Percentiles rank a stretch among this genome's conserved stretches.
These are phyloP conservation scores for Fusarium cicatricum DNA, from an alignment of 2,329 filamentous ascomycete genomes.

Conservation along the genomic window DNA sequence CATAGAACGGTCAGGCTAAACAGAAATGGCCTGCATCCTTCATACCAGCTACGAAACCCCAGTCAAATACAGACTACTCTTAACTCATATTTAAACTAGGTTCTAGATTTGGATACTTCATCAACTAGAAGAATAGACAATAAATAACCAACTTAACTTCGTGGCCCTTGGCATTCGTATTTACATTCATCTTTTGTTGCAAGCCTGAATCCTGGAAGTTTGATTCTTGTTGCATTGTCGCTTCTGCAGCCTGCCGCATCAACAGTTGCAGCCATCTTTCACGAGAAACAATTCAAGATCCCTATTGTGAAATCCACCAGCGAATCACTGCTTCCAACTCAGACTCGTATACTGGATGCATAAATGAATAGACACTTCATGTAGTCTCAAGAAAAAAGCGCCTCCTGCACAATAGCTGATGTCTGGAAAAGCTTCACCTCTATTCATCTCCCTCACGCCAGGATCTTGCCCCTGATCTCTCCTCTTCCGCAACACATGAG, in stretches of 20 bases:
- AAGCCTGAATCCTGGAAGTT: too few relatives aligned
- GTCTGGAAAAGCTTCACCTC: neutral
- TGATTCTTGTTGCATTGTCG: too few relatives aligned
- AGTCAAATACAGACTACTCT: too few relatives aligned
- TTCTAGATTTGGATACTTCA: too few relatives aligned
- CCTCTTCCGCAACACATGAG: neutral
- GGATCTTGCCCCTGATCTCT: neutral
- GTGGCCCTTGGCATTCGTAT: too few relatives aligned
- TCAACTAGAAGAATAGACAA: too few relatives aligned
- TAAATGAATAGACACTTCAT: neutral
- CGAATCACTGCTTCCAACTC: slow-evolving; percentile 1
- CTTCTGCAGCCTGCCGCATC: neutral
- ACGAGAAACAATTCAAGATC: neutral
- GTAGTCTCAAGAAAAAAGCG: neutral
- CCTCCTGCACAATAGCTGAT: neutral
- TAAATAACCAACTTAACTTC: too few relatives aligned
- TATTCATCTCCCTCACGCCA: slow-evolving; percentile 1
- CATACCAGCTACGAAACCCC: too few relatives aligned
- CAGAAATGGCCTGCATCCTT: too few relatives aligned
- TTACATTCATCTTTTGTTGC: too few relatives aligned
- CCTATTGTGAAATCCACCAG: neutral
- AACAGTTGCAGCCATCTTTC: neutral
- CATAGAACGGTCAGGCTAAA: too few relatives aligned
- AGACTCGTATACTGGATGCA: neutral
- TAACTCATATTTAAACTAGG: too few relatives aligned